These are phyloP conservation scores for Petunia axillaris DNA, from an alignment of 257 asterid species.

Conservation along the genomic window DNA sequence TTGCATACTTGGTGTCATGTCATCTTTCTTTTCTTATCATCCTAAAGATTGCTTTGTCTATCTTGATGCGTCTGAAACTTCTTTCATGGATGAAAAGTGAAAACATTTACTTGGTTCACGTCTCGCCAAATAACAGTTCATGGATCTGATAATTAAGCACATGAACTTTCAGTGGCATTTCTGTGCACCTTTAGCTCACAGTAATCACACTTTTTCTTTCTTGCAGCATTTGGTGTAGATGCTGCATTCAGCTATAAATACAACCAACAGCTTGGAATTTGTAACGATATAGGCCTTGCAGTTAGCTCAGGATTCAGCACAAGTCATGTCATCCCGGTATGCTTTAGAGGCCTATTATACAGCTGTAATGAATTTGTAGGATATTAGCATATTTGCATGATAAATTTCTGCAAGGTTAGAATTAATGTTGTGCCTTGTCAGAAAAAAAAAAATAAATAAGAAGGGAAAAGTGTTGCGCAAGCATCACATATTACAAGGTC, in stretches of 20 bases:
- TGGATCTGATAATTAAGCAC: background rate
- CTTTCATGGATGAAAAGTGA: slow-evolving; percentile 7
- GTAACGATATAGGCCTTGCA: slow-evolving; percentile 78
- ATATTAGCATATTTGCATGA: background rate
- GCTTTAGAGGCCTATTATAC: slow-evolving; percentile 29
- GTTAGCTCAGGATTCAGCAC: slow-evolving; percentile 90
- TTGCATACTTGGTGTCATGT: background rate
- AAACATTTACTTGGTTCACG: slow-evolving; percentile 16
- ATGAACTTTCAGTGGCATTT: slow-evolving; percentile 17
- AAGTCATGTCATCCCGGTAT: slow-evolving; percentile 95
- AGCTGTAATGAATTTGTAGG: background rate
- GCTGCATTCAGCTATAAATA: slow-evolving; percentile 93
- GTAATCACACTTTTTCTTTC: background rate
- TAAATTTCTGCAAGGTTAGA: background rate
- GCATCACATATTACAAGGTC: background rate
- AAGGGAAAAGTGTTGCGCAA: background rate
- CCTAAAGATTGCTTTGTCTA: slow-evolving; percentile 19
- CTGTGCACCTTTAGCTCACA: slow-evolving; percentile 14
- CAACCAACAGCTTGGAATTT: slow-evolving; percentile 78
- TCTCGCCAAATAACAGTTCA: slow-evolving; percentile 1
- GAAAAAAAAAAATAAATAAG: background rate
- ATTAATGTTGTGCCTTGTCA: background rate
- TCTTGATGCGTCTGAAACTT: background rate
- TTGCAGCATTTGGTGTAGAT: slow-evolving; percentile 93
- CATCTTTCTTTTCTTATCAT: background rate